A percentile compares a stretch with the other conserved stretches of the same genome.
Conservation (phyloP, 352 stramenopile species). For the Phytophthora agathidicida region DNA sequence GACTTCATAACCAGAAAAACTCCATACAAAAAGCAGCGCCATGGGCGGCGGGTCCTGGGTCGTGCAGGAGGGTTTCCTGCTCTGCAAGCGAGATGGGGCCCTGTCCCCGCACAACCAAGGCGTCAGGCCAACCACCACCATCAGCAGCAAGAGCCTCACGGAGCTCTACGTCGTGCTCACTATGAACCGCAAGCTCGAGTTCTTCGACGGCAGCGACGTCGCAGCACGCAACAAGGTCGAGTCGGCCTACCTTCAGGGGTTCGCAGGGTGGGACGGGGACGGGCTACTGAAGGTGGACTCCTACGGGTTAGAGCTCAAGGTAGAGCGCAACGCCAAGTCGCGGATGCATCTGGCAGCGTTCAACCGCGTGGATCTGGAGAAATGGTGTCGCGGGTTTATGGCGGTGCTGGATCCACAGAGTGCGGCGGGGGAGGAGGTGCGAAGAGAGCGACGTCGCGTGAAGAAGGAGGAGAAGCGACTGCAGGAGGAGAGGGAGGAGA, state of each 20-base stretch:
- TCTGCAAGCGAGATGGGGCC: slow-evolving; percentile 39
- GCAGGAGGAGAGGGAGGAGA: slow-evolving; percentile 60
- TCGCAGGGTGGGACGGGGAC: slow-evolving; percentile 80
- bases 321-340: slow-evolving; percentile 57
- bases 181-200: slow-evolving; percentile 82
- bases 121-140: slow-evolving; percentile 4
- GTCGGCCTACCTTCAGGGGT: slow-evolving; percentile 59
- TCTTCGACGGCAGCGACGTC: slow-evolving; percentile 56
- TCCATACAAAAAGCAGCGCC: slow-evolving; percentile 15
- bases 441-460: slow-evolving; percentile 56
- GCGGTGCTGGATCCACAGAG: slow-evolving; percentile 77
- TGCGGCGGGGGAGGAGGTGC: slow-evolving; percentile 61
- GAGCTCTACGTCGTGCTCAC: slow-evolving; percentile 80
- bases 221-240: slow-evolving; percentile 42
- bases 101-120: slow-evolving; percentile 6
- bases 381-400: slow-evolving; percentile 80
- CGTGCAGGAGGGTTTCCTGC: slow-evolving; percentile 66
- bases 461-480: slow-evolving; percentile 69
- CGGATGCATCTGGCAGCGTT: slow-evolving; percentile 76
- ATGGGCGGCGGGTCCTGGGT: slow-evolving; percentile 62
- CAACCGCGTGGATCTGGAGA: slow-evolving; percentile 83
- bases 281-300: slow-evolving; percentile 73
- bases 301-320: slow-evolving; percentile 82
- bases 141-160: slow-evolving; percentile 18
- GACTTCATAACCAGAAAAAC: slow-evolving; percentile 28